Conservation (phyloP, 345 rosid genomes). For the Salix purpurea region DNA sequence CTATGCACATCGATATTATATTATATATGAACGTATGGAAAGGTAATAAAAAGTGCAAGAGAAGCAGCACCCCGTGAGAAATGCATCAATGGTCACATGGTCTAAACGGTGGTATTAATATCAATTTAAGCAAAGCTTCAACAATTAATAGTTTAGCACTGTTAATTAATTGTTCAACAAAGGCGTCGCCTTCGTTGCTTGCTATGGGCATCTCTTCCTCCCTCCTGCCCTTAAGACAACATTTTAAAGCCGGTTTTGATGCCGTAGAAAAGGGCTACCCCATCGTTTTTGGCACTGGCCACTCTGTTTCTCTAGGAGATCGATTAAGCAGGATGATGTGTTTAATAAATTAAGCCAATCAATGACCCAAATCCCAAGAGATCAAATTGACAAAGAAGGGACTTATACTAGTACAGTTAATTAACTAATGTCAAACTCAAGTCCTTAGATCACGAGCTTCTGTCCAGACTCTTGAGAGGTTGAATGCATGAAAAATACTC, state of each 20-base stretch:
- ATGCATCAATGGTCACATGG: constrained; percentile 78
- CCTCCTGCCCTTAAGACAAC: constrained; percentile 16
- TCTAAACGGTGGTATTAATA: constrained; percentile 45
- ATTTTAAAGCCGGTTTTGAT: constrained; percentile 60
- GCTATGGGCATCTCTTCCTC: neutral
- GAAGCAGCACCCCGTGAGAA: constrained; percentile 58
- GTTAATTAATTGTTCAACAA: neutral
- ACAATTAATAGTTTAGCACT: neutral
- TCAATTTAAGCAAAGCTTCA: neutral
- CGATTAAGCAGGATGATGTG: neutral
- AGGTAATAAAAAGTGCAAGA: constrained; percentile 28
- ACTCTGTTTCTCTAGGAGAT: constrained; percentile 21
- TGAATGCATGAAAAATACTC: neutral
- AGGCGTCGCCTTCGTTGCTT: constrained; percentile 32
- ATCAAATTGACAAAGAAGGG: neutral
- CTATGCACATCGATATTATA: constrained; percentile 12
- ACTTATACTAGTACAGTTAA: neutral
- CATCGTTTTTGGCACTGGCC: constrained; percentile 51
- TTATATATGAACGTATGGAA: constrained; percentile 27
- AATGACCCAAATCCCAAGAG: neutral
- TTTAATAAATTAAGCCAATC: neutral
- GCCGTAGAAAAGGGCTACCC: constrained; percentile 58
- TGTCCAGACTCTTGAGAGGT: neutral
- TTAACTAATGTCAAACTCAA: constrained; percentile 10
- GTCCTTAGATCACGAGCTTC: constrained; percentile 16